Evolutionary conservation across 1,284 basidiomycete species (phyloP), one percentile per base, ranked within the genome.

Genomic region (Leccinum pallidistipes): DNA sequence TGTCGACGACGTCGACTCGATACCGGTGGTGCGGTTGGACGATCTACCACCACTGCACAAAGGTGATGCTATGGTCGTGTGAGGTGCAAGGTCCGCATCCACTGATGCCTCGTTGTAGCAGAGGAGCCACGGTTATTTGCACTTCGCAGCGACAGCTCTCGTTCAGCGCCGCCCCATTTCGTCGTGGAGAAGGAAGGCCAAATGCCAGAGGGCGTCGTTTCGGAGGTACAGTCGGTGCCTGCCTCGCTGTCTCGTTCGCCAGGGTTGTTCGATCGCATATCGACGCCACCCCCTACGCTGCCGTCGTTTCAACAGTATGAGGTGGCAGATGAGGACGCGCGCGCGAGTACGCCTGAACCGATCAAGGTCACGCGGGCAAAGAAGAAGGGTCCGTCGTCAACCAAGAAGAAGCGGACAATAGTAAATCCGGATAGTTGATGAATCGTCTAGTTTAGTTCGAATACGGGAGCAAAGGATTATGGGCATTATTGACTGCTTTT

Each of bases 11-110:
- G 69, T 97, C 12, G 94, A 95, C 68, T 82, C 85, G 5, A 96
- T 97, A 75, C 92, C 95, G 0, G 85, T 97, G 31, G 90, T 95
- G 29, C 84, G 79, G 65, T 79, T 97, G 34, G 92, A 96, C 58
- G 84, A 83, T 64, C 79, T 91, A 72, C 85, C 85, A 8, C 77
- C 83, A 11, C 66, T 66, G 7, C 58, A 51, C 40, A 72, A 72
- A 74, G 72, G 72, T 73, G 81, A 65, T 57, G 71, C 66, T 24
- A 18, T 40, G 53, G 9, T 43, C 24, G 12, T 31, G 29, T 52
- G 29, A 52, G 49, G 43, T 57, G 51, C 45, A 7, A 14, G 47
- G 34, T 29, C 31, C 10, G 11, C 47, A 51, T 29, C 21, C 49
- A 52, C 61, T 71, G 51, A 60, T 52, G 21, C 61, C 66, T 69